These are phyloP conservation scores for Ustilago curta DNA, from an alignment of 1,284 basidiomycete genomes.

Conservation along the genomic window DNA sequence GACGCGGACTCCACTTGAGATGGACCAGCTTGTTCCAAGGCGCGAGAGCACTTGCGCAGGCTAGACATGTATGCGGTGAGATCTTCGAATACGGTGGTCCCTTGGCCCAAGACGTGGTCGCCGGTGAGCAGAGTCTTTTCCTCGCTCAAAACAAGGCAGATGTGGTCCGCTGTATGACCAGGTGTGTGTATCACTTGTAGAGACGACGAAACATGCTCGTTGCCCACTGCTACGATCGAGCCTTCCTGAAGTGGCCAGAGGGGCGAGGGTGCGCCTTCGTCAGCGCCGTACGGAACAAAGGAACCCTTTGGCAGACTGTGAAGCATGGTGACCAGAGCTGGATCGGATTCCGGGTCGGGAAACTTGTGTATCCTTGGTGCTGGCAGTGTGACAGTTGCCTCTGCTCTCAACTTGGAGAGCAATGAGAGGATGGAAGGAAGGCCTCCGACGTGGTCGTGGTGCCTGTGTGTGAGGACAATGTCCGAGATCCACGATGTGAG, in stretches of 20 bases:
- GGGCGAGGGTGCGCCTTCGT: constrained; percentile 16
- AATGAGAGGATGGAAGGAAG: constrained; percentile 79
- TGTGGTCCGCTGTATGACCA: constrained; percentile 89
- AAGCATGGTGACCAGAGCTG: constrained; percentile 86
- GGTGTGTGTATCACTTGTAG: constrained; percentile 82
- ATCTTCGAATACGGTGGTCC: constrained; percentile 90
- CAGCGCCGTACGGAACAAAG: constrained; percentile 74
- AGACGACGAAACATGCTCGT: constrained; percentile 26
- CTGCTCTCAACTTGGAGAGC: constrained; percentile 72
- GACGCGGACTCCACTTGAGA: constrained; percentile 21
- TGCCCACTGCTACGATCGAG: constrained; percentile 28
- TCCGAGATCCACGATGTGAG: constrained; percentile 69
- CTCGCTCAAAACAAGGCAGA: constrained; percentile 72
- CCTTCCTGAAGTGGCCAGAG: constrained; percentile 43
- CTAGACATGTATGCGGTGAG: constrained; percentile 79
- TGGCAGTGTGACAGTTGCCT: constrained; percentile 52
- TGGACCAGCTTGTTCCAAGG: constrained; percentile 57
- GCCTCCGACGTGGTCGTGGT: constrained; percentile 86
- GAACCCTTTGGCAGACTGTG: constrained; percentile 83
- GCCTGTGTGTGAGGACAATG: constrained; percentile 90
- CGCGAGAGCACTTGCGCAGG: constrained; percentile 76
- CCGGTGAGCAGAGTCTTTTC: constrained; percentile 81
- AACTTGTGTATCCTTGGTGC: constrained; percentile 72
- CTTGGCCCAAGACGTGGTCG: constrained; percentile 90
- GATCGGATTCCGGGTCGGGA: constrained; percentile 66